A percentile compares a stretch with the other conserved stretches of the same genome.
These are phyloP conservation scores for Pholiota microspora DNA, from an alignment of 768 basidiomycete species.

Conservation along the genomic window DNA sequence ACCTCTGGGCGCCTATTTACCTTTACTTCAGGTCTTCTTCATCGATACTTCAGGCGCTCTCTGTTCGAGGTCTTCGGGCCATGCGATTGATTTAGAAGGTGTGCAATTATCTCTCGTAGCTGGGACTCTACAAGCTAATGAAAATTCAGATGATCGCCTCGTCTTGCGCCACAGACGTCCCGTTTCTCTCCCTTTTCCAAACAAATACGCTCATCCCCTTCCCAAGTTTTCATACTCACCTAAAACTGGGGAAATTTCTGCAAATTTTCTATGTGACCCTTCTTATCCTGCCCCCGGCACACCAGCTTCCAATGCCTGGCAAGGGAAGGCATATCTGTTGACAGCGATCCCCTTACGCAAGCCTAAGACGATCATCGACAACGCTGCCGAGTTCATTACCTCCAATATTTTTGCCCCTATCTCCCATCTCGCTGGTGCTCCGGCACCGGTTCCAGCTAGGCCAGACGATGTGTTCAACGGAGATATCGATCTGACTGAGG, in stretches of 20 bases:
- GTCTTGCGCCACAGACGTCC: constrained; percentile 79
- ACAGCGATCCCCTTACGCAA: constrained; percentile 65
- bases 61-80: constrained; percentile 77
- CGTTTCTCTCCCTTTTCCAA: constrained; percentile 75
- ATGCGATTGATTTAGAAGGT: constrained; percentile 83
- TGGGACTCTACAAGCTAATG: not conserved
- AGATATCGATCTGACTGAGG: constrained; percentile 71
- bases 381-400: constrained; percentile 65
- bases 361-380: constrained; percentile 67
- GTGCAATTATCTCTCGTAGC: constrained; percentile 1
- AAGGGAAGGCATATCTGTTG: constrained; percentile 57
- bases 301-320: constrained; percentile 48
- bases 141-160: constrained; percentile 51
- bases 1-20: constrained; percentile 1
- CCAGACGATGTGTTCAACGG: constrained; percentile 68
- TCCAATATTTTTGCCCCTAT: constrained; percentile 60
- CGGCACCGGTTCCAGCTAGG: constrained; percentile 38
- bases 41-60: constrained; percentile 74
- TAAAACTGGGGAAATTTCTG: constrained; percentile 55
- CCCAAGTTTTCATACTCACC: constrained; percentile 64
- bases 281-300: constrained; percentile 45
- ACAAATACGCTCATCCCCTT: constrained; percentile 71
- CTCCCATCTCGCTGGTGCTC: constrained; percentile 44
- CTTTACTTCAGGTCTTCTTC: constrained; percentile 66
- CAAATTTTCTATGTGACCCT: constrained; percentile 64